Evolutionary conservation across 768 basidiomycete species (phyloP), one percentile per base, ranked within the genome.

Genomic region (Exsudoporus frostii): DNA sequence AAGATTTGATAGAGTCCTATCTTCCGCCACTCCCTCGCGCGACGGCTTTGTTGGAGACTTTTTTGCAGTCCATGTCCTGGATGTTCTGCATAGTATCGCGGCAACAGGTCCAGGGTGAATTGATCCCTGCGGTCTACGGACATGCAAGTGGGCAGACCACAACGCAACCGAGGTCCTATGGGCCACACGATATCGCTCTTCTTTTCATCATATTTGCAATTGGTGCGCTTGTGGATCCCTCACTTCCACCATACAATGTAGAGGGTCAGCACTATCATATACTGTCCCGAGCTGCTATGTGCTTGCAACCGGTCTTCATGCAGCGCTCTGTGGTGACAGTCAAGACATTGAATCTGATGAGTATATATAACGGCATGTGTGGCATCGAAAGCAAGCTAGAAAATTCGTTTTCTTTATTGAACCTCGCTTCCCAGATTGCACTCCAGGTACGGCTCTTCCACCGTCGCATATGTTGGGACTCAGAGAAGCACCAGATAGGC

Each of bases 261-360:
- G 79, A 81, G 56, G 78, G 77, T 8, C 79, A 79, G 44, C 78
- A 79, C 62, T 81, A 80, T 59, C 75, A 79, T 54, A 71, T 70
- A 30, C 69, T 81, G 2, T 71, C 76, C n/a, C 70, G 72, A 53
- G 78, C 79, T 14, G 73, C 79, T 5, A 45, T 80, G 25, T 70
- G 73, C 17, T 68, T 81, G 19, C 79, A 80, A 51, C 69, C 77
- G 7, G 68, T 80, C 10, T 53, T 81, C 30, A 67, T 64, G 25
- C 66, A 76, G 34, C 71, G 74, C 41, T 80, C 79, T 10, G 57
- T 80, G 30, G 73, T 75, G 27, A 79, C 79, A 14, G 64, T 79
- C 55, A 78, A 80, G 65, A 73, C 73, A 43, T 55, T 81, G 29
- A 76, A 80, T 65, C 68, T 81, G 29, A 80, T 80, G 76, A 79